These are phyloP conservation scores for Colletotrichum truncatum DNA, from an alignment of 2,329 filamentous ascomycete species.

Conservation along the genomic window DNA sequence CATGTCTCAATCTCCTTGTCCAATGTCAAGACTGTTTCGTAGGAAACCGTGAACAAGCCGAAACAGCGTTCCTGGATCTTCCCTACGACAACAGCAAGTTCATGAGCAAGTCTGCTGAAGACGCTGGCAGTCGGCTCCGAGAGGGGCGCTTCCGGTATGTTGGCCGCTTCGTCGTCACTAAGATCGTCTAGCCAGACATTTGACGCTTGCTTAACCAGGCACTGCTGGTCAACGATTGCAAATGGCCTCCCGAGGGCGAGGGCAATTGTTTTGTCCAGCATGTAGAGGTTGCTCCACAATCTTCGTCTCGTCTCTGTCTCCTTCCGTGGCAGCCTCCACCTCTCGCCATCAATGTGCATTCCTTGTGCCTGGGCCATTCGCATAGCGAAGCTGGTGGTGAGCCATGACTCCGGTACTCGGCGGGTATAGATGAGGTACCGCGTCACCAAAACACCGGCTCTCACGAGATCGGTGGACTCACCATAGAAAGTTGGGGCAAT, in stretches of 20 bases:
- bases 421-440: conserved; percentile 49
- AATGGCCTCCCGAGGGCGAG: conserved; percentile 50
- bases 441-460: conserved; percentile 49
- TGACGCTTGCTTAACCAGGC: conserved; percentile 44
- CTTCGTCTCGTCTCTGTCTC: conserved; percentile 47
- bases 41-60: conserved; percentile 44
- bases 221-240: conserved; percentile 48
- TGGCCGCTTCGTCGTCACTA: conserved; percentile 39
- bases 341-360: conserved; percentile 52
- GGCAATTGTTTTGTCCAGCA: conserved; percentile 49
- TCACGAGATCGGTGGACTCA: conserved; percentile 49
- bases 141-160: conserved; percentile 34
- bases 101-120: conserved; percentile 41
- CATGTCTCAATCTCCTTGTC: conserved; percentile 44
- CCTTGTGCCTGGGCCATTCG: conserved; percentile 53
- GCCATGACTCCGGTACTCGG: conserved; percentile 48
- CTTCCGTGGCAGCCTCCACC: conserved; percentile 46
- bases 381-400: conserved; percentile 51
- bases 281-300: conserved; percentile 50
- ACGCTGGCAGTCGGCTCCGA: conserved; percentile 44
- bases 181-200: conserved; percentile 49
- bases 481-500: conserved; percentile 52
- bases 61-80: conserved; percentile 50
- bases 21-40: conserved; percentile 46
- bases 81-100: conserved; percentile 46